Percentiles rank a stretch among this genome's conserved stretches.
Conservation (phyloP, 1,139 yeast species). For the Pichia inconspicua region DNA sequence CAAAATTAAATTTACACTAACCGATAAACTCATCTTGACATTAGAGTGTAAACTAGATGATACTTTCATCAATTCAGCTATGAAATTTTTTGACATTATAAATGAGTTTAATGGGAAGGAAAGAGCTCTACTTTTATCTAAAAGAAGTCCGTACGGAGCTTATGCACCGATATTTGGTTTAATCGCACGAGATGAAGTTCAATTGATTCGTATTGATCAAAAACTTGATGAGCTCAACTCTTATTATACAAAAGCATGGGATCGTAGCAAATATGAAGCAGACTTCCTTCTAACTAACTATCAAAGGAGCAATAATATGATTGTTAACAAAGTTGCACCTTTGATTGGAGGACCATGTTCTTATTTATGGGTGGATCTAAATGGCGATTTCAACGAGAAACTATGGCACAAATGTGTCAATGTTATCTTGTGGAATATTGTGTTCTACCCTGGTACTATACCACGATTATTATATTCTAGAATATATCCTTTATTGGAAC, state of each 20-base stretch:
- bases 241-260: slow-evolving; percentile 56
- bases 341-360: slow-evolving; percentile 60
- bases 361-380: slow-evolving; percentile 63
- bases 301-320: slow-evolving; percentile 1
- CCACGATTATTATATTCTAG: slow-evolving; percentile 29
- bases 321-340: slow-evolving; percentile 29
- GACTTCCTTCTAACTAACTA: slow-evolving; percentile 40
- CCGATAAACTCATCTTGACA: slow-evolving; percentile 46
- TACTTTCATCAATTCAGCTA: slow-evolving; percentile 39
- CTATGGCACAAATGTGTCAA: slow-evolving; percentile 55
- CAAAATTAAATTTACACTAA: slow-evolving; percentile 44
- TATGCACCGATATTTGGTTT: slow-evolving; percentile 48
- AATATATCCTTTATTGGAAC: slow-evolving; percentile 38
- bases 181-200: slow-evolving; percentile 32
- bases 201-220: slow-evolving; percentile 47
- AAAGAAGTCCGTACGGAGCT: slow-evolving; percentile 49
- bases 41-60: slow-evolving; percentile 36
- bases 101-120: slow-evolving; percentile 32
- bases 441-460: slow-evolving; percentile 62
- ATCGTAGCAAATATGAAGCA: slow-evolving; percentile 53
- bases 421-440: slow-evolving; percentile 42
- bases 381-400: slow-evolving; percentile 48
- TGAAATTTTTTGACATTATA: slow-evolving; percentile 36
- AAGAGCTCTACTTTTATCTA: slow-evolving; percentile 52
- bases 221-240: slow-evolving; percentile 38